phyloP scores from a whole-genome alignment of 345 rosid genomes.

The Citrus inodora region DNA sequence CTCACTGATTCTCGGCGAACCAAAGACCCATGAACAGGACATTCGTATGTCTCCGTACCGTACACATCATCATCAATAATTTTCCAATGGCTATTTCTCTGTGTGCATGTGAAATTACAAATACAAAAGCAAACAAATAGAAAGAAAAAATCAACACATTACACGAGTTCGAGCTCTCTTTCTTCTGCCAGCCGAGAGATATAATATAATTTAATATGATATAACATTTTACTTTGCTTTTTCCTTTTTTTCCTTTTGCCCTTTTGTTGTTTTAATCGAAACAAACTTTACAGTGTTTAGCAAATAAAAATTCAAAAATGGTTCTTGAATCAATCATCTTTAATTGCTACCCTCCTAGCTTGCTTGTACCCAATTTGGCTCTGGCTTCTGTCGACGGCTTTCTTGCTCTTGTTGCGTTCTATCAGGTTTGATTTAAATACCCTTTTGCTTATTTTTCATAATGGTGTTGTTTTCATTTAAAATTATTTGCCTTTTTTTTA shows the following conservation, averaged over 20 bases:
- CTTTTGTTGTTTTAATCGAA: neutral
- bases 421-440: conserved; percentile 28
- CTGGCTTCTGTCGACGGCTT: conserved; percentile 30
- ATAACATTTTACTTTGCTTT: too few relatives aligned
- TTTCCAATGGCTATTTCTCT: neutral
- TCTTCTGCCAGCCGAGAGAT: neutral
- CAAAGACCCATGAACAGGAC: neutral
- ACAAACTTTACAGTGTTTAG: neutral
- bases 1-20: neutral
- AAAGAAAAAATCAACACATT: neutral
- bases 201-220: too few relatives aligned
- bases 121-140: neutral
- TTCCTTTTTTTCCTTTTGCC: too few relatives aligned
- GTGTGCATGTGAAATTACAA: neutral
- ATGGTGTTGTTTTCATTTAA: neutral
- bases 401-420: conserved; percentile 36
- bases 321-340: conserved; percentile 3
- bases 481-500: neutral
- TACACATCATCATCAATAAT: neutral
- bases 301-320: neutral
- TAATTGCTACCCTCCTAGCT: conserved; percentile 21
- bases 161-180: neutral
- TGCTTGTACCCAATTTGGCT: conserved; percentile 28
- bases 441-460: neutral
- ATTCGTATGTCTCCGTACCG: conserved; percentile 8